Base-by-base conservation (phyloP, 495 filamentous ascomycete genomes). In the Lasiosphaeriaceae sp. region DNA sequence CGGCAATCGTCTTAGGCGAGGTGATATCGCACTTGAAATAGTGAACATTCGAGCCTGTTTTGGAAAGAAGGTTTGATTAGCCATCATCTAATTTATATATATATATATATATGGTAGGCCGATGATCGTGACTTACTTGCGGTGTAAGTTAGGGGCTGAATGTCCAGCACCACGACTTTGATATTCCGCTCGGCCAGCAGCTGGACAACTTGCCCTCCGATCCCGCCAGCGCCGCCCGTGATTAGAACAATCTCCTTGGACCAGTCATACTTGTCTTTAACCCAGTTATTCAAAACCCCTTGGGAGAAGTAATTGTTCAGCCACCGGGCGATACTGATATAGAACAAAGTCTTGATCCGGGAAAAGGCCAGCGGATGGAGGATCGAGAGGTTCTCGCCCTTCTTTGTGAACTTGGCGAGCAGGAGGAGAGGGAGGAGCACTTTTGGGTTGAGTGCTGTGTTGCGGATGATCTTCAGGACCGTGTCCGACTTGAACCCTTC, bases 211-310 rank as follows among this genome's bases (percentile, higher is more conserved):
- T 78, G 68, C 21, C 75, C 79, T 11, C 88, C 87, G 61, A 90
- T 89, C 0, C 87, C 88, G 49, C 79, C 80, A 45, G 83, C 82
- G 6, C 87, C 88, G 14, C 88, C 88, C 0, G 87, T 90, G 47
- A 90, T 76, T 19, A 90, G 70, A 8, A 88, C 81, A 48, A 90
- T 77, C 71, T 92, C 88, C 56, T 79, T 76, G 29, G 75, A 69
- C 85, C 86, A 90, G 72, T 87, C 78, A 65, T 86, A 89, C 22
- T 66, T 71, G 67, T 88, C 86, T 17, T 60, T 63, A 20, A 68
- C 69, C 71, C 78, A 83, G 62, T 88, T 89, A 69, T 90, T 87
- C 39, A 84, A 59, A 3, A 78, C 79, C 4, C 73, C 67, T 19
- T 70, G 65, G 48, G 81, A 82, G 11, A 88, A 64, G 65, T 72